Conservation (phyloP, 305 asterid species). For the Nicotiana rustica region DNA sequence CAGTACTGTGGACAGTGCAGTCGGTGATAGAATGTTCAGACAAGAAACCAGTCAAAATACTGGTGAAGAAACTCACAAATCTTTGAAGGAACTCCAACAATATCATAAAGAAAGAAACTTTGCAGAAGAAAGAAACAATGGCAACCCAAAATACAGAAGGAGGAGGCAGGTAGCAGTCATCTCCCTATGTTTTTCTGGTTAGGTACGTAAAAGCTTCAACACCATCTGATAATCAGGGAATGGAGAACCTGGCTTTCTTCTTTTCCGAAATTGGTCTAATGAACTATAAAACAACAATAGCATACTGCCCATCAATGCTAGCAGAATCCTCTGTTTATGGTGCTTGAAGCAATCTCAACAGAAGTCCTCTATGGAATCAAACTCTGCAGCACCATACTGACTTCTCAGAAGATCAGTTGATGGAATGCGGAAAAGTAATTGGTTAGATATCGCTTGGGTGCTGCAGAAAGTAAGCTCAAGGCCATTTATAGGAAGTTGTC, state of each 20-base stretch:
- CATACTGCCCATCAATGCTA: constrained; percentile 64
- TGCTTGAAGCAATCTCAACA: constrained; percentile 72
- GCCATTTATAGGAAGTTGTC: constrained; percentile 65
- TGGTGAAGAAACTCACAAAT: no score
- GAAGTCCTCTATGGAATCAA: constrained; percentile 64
- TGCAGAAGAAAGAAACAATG: no score
- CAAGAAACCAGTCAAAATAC: not conserved
- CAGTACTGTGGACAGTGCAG: not conserved
- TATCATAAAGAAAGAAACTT: no score
- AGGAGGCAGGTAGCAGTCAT: no score
- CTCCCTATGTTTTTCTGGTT: constrained; percentile 78
- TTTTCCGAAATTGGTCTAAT: constrained; percentile 77
- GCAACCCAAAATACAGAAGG: no score
- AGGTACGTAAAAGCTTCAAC: constrained; percentile 77
- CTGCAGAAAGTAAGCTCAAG: constrained; percentile 62
- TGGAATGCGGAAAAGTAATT: constrained; percentile 62
- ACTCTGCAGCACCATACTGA: constrained; percentile 79
- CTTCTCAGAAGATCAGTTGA: constrained; percentile 58
- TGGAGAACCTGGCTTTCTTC: constrained; percentile 73
- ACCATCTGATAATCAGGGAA: constrained; percentile 64
- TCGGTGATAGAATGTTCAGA: not conserved
- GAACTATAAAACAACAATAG: constrained; percentile 54
- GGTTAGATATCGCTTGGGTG: constrained; percentile 57
- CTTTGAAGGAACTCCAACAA: no score
- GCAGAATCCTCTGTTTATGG: constrained; percentile 84